phyloP scores from a whole-genome alignment of 257 asterid species.

The Mentha longifolia region DNA sequence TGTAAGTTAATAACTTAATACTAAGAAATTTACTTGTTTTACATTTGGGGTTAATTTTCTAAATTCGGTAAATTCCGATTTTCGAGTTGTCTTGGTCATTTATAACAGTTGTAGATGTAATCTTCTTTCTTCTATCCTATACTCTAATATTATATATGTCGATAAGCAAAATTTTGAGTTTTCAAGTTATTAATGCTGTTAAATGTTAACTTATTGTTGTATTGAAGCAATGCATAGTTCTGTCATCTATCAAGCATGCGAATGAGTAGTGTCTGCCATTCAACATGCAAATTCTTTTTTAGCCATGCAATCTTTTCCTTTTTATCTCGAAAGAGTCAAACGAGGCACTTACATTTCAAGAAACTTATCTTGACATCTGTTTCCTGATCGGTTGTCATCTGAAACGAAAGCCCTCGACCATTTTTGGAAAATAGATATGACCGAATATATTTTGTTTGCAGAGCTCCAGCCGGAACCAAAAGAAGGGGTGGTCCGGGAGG shows the following conservation, averaged over 20 bases:
- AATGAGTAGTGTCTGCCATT: background rate
- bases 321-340: background rate
- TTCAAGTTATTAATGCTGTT: background rate
- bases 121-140: background rate
- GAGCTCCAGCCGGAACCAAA: slow-evolving; percentile 67
- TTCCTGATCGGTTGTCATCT: slow-evolving; percentile 17
- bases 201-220: background rate
- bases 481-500: slow-evolving; percentile 95
- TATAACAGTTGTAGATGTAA: background rate
- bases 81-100: background rate
- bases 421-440: background rate
- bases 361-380: slow-evolving; percentile 12
- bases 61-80: background rate
- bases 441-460: slow-evolving; percentile 29
- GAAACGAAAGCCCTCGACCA: background rate
- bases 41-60: slow-evolving; percentile 22
- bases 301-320: background rate
- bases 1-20: background rate
- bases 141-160: background rate
- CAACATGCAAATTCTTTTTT: background rate
- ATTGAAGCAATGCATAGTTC: background rate
- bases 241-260: background rate
- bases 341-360: background rate
- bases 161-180: background rate
- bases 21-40: background rate